Evolutionary conservation across 116 monocot genomes (phyloP).

Genomic region (Cymodocea nodosa): DNA sequence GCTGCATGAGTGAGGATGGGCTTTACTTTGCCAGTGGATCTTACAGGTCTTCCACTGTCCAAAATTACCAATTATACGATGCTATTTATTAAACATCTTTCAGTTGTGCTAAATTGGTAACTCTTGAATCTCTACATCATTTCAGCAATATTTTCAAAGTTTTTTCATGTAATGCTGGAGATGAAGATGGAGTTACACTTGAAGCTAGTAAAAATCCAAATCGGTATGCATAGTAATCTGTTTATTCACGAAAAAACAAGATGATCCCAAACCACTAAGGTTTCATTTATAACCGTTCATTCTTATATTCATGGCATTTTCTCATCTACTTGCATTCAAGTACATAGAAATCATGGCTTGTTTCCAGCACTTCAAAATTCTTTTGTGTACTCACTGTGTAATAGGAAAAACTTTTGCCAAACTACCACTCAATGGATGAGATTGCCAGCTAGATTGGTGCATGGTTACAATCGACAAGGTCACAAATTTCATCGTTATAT

Average conservation of each 20-base stretch:
- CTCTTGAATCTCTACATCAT: constrained; percentile 6
- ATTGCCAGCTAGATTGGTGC: constrained; percentile 25
- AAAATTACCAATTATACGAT: not conserved
- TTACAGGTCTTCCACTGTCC: constrained; percentile 32
- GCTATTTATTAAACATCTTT: not conserved
- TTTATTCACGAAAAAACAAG: too few species aligned
- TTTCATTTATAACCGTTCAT: too few species aligned
- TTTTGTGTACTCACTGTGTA: not conserved
- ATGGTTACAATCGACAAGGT: constrained; percentile 29
- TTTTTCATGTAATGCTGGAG: constrained; percentile 34
- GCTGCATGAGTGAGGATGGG: constrained; percentile 43
- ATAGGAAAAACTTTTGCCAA: constrained; percentile 17
- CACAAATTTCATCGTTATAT: not conserved
- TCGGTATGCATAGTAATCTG: constrained; percentile 17
- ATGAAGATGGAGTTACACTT: constrained; percentile 29
- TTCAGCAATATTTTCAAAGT: constrained; percentile 51
- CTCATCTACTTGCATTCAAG: not conserved
- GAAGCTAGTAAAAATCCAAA: constrained; percentile 47
- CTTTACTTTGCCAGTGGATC: constrained; percentile 49
- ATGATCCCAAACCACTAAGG: too few species aligned
- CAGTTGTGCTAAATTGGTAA: not conserved
- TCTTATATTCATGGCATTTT: not conserved
- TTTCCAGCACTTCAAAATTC: not conserved
- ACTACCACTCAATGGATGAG: constrained; percentile 10
- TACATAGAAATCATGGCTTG: not conserved